These are phyloP conservation scores for Apiotrichum domesticum DNA, from an alignment of 1,284 basidiomycete species.

Conservation along the genomic window DNA sequence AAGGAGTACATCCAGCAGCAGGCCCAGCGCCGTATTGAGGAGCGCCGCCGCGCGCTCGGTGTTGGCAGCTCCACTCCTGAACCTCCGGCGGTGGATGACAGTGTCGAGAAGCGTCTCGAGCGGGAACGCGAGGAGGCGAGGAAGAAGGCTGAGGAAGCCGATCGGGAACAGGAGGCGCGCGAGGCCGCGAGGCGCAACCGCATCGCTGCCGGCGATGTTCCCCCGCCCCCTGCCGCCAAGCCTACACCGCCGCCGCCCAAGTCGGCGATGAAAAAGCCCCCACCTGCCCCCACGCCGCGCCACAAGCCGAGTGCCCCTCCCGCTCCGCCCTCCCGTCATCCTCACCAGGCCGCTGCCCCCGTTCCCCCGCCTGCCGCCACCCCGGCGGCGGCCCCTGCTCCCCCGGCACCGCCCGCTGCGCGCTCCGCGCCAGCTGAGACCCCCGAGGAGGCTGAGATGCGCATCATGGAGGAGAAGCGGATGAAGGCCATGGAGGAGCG, in stretches of 20 bases:
- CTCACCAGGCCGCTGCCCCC: background rate
- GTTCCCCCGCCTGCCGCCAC: slow-evolving; percentile 14
- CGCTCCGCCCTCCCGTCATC: slow-evolving; percentile 32
- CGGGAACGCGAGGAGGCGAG: slow-evolving; percentile 80
- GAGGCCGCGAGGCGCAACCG: slow-evolving; percentile 63
- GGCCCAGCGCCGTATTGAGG: slow-evolving; percentile 77
- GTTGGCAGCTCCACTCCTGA: slow-evolving; percentile 54
- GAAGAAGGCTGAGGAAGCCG: slow-evolving; percentile 65
- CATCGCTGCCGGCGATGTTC: slow-evolving; percentile 52
- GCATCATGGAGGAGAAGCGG: slow-evolving; percentile 59
- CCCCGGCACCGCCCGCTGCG: slow-evolving; percentile 39
- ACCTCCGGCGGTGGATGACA: slow-evolving; percentile 57
- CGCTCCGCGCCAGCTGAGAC: slow-evolving; percentile 48
- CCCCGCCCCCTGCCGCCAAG: slow-evolving; percentile 28
- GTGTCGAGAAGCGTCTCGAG: slow-evolving; percentile 72
- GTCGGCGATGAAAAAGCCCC: slow-evolving; percentile 34
- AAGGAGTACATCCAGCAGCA: slow-evolving; percentile 72
- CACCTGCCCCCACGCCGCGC: slow-evolving; percentile 13
- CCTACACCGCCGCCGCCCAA: slow-evolving; percentile 27
- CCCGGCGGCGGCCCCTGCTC: slow-evolving; percentile 6
- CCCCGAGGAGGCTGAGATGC: slow-evolving; percentile 61
- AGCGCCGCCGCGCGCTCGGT: slow-evolving; percentile 81
- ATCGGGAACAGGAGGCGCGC: slow-evolving; percentile 69
- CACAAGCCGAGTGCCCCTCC: slow-evolving; percentile 20
- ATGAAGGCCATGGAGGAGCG: slow-evolving; percentile 63